Evolutionary conservation across 2,329 filamentous ascomycete genomes (phyloP).

Genomic region (Aotearoamyces nothofagi): DNA sequence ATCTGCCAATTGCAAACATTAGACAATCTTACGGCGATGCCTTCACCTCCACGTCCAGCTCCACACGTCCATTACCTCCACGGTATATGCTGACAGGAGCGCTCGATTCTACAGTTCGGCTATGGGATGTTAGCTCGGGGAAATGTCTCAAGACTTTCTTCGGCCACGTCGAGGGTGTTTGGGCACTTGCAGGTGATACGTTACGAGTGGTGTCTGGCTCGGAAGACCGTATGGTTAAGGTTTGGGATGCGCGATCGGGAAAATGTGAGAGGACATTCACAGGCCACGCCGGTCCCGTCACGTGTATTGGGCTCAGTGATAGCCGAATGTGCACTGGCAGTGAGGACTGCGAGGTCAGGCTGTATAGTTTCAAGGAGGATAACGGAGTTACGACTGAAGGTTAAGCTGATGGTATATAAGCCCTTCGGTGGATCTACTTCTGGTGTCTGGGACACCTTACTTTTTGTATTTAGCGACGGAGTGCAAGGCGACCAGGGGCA

Average conservation of each 20-base stretch:
- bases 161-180: conserved; percentile 90
- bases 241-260: conserved; percentile 85
- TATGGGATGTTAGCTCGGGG: conserved; percentile 80
- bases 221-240: conserved; percentile 89
- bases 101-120: conserved; percentile 76
- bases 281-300: conserved; percentile 81
- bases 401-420: too few relatives aligned
- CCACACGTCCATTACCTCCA: conserved; percentile 58
- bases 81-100: conserved; percentile 89
- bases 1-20: conserved; percentile 1
- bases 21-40: conserved; percentile 13
- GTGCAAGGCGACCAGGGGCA: too few relatives aligned
- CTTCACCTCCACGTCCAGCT: conserved; percentile 23
- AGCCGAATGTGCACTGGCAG: conserved; percentile 80
- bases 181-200: conserved; percentile 81
- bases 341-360: conserved; percentile 80
- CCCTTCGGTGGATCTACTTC: too few relatives aligned
- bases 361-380: conserved; percentile 55
- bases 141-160: conserved; percentile 86
- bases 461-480: too few relatives aligned
- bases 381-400: too few relatives aligned
- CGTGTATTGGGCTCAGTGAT: conserved; percentile 83
- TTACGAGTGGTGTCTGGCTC: conserved; percentile 77
- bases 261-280: conserved; percentile 88
- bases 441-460: too few relatives aligned